These are phyloP conservation scores for Fusarium sp. DNA, from an alignment of 2,329 filamentous ascomycete genomes.

Conservation along the genomic window DNA sequence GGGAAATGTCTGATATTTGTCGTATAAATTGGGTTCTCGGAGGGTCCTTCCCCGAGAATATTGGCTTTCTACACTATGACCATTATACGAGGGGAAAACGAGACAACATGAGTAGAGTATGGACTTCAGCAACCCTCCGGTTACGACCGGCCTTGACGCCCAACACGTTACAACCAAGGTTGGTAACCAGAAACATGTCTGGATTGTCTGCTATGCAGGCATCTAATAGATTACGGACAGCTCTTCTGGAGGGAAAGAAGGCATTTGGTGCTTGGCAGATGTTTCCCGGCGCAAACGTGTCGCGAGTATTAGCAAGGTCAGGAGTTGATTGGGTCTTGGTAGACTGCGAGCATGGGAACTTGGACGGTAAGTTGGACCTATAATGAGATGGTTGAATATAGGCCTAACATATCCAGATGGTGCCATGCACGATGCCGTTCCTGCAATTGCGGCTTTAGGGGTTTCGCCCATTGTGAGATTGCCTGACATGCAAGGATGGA, in stretches of 20 bases:
- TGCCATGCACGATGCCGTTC: constrained; percentile 62
- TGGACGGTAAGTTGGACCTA: constrained; percentile 50
- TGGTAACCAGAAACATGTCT: constrained; percentile 18
- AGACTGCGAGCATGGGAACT: constrained; percentile 62
- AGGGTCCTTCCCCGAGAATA: background rate
- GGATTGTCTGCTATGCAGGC: constrained; percentile 48
- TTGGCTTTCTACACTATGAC: background rate
- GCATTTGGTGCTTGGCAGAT: constrained; percentile 70
- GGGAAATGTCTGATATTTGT: background rate
- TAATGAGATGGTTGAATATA: background rate
- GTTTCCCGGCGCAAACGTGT: constrained; percentile 67
- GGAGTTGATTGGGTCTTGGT: constrained; percentile 74
- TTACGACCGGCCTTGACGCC: constrained; percentile 19
- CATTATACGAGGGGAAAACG: background rate
- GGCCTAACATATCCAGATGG: constrained; percentile 46
- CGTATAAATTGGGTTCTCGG: constrained; percentile 5
- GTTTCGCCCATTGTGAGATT: constrained; percentile 58
- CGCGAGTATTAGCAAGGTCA: constrained; percentile 64
- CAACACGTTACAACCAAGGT: constrained; percentile 10
- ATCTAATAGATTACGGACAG: constrained; percentile 58
- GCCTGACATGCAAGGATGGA: constrained; percentile 58
- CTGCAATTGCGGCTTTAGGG: constrained; percentile 58
- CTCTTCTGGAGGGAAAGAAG: constrained; percentile 57
- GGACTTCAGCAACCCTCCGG: constrained; percentile 22
- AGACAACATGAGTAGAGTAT: constrained; percentile 26